Conservation (phyloP, 768 basidiomycete species). For the Lactarius hengduanensis region DNA sequence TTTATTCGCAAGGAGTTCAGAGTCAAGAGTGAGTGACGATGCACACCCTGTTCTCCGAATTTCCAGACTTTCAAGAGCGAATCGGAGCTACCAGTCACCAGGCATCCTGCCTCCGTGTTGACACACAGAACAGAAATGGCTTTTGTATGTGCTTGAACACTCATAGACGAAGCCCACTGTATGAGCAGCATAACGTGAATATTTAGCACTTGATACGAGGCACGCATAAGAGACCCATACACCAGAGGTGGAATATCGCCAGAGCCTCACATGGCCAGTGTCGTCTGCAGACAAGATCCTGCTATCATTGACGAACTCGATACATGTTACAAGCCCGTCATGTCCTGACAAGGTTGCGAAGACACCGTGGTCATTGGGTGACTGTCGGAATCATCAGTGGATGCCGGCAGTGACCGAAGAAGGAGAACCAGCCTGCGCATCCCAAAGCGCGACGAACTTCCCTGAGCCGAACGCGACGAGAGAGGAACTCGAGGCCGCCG, state of each 20-base stretch:
- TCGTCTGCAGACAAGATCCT: constrained; percentile 74
- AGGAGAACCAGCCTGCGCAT: constrained; percentile 42
- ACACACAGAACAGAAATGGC: constrained; percentile 68
- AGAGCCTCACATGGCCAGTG: constrained; percentile 61
- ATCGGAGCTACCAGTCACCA: constrained; percentile 85
- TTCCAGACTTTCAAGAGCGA: constrained; percentile 75
- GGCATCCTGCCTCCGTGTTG: constrained; percentile 37
- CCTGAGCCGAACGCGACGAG: constrained; percentile 59
- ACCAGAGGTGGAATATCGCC: constrained; percentile 45
- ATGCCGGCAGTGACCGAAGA: constrained; percentile 3
- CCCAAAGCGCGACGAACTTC: constrained; percentile 59
- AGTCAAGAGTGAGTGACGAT: constrained; percentile 4
- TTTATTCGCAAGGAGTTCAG: not conserved
- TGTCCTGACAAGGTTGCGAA: constrained; percentile 74
- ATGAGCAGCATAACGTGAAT: constrained; percentile 19
- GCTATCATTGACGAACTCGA: constrained; percentile 59
- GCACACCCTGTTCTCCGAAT: constrained; percentile 39
- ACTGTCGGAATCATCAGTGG: constrained; percentile 12
- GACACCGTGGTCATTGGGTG: constrained; percentile 50
- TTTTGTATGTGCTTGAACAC: constrained; percentile 59
- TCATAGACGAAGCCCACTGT: constrained; percentile 56
- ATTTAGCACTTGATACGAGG: constrained; percentile 24
- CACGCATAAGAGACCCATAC: constrained; percentile 39
- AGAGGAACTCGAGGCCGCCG: constrained; percentile 35
- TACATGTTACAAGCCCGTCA: constrained; percentile 67